Conservation (phyloP, 345 rosid species). For the Gossypium stocksii region DNA sequence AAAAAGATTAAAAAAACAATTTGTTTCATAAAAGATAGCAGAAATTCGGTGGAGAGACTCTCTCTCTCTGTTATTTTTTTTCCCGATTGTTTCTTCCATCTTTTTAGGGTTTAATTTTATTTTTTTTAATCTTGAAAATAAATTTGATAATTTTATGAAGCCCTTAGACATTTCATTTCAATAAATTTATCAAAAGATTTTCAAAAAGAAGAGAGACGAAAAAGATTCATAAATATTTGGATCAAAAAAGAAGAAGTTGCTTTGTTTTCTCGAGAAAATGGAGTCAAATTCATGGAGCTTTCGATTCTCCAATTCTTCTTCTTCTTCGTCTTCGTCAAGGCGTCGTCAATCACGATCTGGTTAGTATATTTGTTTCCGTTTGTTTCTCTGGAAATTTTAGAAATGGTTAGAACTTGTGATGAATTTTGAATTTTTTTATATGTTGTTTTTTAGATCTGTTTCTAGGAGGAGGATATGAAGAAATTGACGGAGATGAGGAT, state of each 20-base stretch:
- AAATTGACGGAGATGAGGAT: conserved; percentile 56
- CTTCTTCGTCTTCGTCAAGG: conserved; percentile 27
- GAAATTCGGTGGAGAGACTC: conserved; percentile 27
- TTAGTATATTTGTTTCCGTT: not conserved
- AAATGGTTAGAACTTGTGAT: not conserved
- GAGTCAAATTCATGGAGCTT: conserved; percentile 45
- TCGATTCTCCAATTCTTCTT: conserved; percentile 34
- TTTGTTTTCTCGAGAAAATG: conserved; percentile 12
- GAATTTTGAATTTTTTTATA: not conserved
- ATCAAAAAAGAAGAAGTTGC: not conserved
- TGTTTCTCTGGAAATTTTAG: not conserved
- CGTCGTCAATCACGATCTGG: conserved; percentile 45
- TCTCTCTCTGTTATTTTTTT: conserved; percentile 8
- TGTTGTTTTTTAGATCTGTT: conserved; percentile 39
- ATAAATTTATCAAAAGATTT: not conserved
- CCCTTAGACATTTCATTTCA: not conserved
- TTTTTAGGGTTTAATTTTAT: conserved; percentile 16
- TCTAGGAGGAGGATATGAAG: conserved; percentile 51
- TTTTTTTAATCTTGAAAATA: not conserved
- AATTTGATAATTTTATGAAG: not conserved
- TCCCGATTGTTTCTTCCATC: not conserved
- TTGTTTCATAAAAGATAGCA: conserved; percentile 7
- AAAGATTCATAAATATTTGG: not conserved
- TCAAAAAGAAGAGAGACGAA: not conserved
- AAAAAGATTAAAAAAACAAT: not conserved